Evolutionary conservation across 495 filamentous ascomycete species (phyloP), one percentile per base, ranked within the genome.

Genomic region (Cercophora newfieldiana): DNA sequence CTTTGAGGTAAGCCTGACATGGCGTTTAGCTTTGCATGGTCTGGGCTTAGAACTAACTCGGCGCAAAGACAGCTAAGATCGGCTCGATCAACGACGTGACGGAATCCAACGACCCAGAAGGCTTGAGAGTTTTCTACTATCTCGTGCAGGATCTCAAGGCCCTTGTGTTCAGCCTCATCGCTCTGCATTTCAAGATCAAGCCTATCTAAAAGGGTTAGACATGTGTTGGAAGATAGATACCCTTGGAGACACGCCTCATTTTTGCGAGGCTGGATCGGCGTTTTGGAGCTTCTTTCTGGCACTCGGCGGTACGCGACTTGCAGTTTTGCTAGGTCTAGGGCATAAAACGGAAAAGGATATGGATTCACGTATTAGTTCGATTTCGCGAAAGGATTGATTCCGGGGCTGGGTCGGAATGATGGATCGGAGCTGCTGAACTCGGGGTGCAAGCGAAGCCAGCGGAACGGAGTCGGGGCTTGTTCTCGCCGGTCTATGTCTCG

Each of bases 51-150:
- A 19, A 18, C 75, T 83, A 63, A 81, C 71, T 19, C 18, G 65
- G 64, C 57, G 61, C 24, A 26, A 71, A 97, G 94, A 99, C 96
- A 18, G 96, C 96, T 24, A 99, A 99, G 79, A 98, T 99, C 69
- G 96, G 96, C 61, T 98, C 95, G 16, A 81, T 99, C 51, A 93
- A 95, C 71, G 96, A 99, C 74, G 94, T 99, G 54, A 94, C 92
- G 49, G 96, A 97, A 68, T 97, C 94, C 3, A 89, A 89, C 22
- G 96, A 99, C 74, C 96, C 96, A 10, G 96, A 99, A 77, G 96
- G 96, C 31, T 86, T 99, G 16, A 87, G 96, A 14, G 96, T 99
- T n/a, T 99, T 99, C 77, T 98, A 99, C 82, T 99, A 99, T 73
- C 90, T 99, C 0, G 94, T 98, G 4, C 96, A 98, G 75, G 96